Conservation (phyloP, 768 basidiomycete genomes). For the Lactifluus pinguis region DNA sequence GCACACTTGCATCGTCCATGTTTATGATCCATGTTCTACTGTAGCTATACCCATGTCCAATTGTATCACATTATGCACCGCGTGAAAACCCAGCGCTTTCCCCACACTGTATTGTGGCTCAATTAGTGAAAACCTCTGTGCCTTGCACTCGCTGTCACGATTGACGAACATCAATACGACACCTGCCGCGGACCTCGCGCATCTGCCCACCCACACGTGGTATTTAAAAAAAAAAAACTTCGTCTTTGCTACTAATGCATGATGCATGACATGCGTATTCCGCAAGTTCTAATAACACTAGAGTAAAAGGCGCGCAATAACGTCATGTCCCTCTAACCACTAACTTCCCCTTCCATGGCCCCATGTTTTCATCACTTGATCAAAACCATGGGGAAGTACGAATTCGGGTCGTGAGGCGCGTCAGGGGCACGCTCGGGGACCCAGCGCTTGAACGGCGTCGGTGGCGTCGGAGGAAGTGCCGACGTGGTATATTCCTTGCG, state of each 20-base stretch:
- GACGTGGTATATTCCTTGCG: constrained; percentile 51
- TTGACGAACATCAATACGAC: neutral
- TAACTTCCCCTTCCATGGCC: constrained; percentile 24
- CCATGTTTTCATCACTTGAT: constrained; percentile 26
- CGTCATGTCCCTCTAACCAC: neutral
- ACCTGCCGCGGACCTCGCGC: constrained; percentile 13
- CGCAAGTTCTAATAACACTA: neutral
- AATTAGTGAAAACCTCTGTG: neutral
- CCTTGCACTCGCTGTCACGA: neutral
- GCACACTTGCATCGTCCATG: neutral
- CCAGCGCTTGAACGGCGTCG: constrained; percentile 66
- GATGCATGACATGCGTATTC: neutral
- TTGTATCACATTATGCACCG: neutral
- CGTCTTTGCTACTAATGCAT: neutral
- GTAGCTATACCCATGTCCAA: neutral
- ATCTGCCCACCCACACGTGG: neutral
- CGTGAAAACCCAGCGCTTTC: constrained; percentile 11
- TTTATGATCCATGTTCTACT: neutral
- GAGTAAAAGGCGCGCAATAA: neutral
- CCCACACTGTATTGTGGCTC: neutral
- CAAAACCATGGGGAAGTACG: constrained; percentile 79
- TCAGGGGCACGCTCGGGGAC: constrained; percentile 57
- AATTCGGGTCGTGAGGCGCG: constrained; percentile 73
- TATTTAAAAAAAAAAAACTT: neutral
- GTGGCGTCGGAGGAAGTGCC: constrained; percentile 67